Evolutionary conservation across 371 early-diverging fungal genomes (phyloP).

Genomic region (Mucor piriformis): DNA sequence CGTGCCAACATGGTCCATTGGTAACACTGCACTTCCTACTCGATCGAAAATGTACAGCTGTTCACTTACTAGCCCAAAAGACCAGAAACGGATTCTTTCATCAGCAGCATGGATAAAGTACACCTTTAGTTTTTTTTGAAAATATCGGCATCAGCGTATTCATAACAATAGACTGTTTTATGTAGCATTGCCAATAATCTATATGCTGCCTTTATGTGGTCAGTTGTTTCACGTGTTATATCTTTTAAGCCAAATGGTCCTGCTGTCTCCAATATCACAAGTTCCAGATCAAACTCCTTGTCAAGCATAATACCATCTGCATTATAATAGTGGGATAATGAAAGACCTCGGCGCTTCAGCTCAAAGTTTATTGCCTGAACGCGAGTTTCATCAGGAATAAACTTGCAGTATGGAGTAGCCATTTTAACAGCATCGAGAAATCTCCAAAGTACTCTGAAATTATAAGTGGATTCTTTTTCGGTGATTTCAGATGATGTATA

Average conservation of each 20-base stretch:
- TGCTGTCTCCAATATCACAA: slow-evolving; percentile 13
- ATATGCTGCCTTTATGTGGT: slow-evolving; percentile 18
- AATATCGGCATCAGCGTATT: slow-evolving; percentile 20
- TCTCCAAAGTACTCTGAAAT: slow-evolving; percentile 7
- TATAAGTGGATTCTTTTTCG: slow-evolving; percentile 13
- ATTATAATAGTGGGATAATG: slow-evolving; percentile 10
- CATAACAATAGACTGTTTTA: slow-evolving; percentile 1
- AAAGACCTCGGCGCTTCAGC: slow-evolving; percentile 12
- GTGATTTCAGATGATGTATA: slow-evolving; percentile 6
- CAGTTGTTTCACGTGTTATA: slow-evolving; percentile 17
- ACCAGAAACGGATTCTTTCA: slow-evolving; percentile 23
- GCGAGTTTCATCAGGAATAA: slow-evolving; percentile 27
- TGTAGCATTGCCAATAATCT: slow-evolving; percentile 16
- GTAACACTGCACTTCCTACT: slow-evolving; percentile 13
- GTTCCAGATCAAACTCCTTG: slow-evolving; percentile 2
- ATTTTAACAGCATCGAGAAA: slow-evolving; percentile 8
- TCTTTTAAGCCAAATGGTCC: slow-evolving; percentile 24
- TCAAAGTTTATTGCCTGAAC: slow-evolving; percentile 21
- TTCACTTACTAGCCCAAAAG: slow-evolving; percentile 18
- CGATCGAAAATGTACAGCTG: slow-evolving; percentile 17
- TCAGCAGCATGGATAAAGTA: slow-evolving; percentile 25
- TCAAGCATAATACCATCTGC: slow-evolving; percentile 23
- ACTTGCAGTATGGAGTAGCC: slow-evolving; percentile 17
- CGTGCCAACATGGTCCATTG: slow-evolving; percentile 3
- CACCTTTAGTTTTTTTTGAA: slow-evolving; percentile 12